These are phyloP conservation scores for Beauveria caledonica DNA, from an alignment of 2,329 filamentous ascomycete species.

Conservation along the genomic window DNA sequence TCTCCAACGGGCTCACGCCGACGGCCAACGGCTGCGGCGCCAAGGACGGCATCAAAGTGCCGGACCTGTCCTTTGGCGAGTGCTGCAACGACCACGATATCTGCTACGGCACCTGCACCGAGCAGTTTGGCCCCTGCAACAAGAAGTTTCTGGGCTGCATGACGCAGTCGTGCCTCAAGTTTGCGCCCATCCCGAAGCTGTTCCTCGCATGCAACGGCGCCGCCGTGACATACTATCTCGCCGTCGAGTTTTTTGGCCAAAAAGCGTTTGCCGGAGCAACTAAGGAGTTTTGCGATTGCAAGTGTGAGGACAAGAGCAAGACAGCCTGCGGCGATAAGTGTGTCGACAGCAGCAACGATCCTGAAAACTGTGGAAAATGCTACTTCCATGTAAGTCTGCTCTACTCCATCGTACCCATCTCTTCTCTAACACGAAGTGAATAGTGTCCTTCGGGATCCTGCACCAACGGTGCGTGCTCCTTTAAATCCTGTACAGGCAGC, in stretches of 20 bases:
- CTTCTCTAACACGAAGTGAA: neutral
- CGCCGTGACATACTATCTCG: neutral
- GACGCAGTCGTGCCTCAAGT: neutral
- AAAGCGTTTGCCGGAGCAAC: neutral
- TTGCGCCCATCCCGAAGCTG: neutral
- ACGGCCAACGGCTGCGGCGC: conserved; percentile 8
- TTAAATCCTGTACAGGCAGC: neutral
- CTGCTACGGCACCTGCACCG: conserved; percentile 5
- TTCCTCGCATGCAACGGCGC: conserved; percentile 3
- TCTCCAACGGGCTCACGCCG: neutral
- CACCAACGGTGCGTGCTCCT: conserved; percentile 5
- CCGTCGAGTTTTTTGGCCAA: neutral
- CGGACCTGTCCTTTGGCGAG: conserved; percentile 6
- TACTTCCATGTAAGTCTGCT: neutral
- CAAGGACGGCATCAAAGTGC: conserved; percentile 7
- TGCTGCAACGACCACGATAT: conserved; percentile 9
- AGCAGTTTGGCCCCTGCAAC: conserved; percentile 8
- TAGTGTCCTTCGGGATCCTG: conserved; percentile 5
- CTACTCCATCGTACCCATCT: neutral
- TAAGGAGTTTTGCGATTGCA: conserved; percentile 6
- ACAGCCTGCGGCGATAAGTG: conserved; percentile 5
- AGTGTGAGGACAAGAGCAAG: conserved; percentile 6
- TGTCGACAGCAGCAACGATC: conserved; percentile 2
- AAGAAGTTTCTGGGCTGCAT: conserved; percentile 3
- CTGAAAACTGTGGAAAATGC: conserved; percentile 7